Evolutionary conservation across 1,284 basidiomycete species (phyloP).

Genomic region (Apiotrichum laibachii): DNA sequence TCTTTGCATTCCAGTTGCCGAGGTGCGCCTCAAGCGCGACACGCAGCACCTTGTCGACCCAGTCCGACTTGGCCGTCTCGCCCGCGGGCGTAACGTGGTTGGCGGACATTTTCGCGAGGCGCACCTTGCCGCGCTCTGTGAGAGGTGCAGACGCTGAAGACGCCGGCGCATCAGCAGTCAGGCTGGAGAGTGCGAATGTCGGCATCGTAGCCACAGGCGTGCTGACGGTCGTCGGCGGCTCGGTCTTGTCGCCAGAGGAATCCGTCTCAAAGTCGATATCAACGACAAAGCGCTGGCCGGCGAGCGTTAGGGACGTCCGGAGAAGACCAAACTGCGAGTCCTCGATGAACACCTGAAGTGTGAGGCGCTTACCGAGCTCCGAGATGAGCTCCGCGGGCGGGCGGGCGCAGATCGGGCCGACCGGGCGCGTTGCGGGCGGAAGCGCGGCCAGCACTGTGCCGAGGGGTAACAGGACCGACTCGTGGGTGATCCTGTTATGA

Average conservation of each 20-base stretch:
- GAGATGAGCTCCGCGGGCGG: constrained; percentile 35
- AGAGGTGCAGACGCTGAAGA: neutral
- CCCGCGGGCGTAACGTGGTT: constrained; percentile 37
- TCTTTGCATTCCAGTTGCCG: constrained; percentile 29
- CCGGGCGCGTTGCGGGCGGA: constrained; percentile 15
- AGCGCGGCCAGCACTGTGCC: constrained; percentile 18
- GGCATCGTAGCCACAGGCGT: constrained; percentile 3
- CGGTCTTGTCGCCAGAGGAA: constrained; percentile 26
- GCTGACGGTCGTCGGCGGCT: constrained; percentile 9
- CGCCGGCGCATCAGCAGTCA: neutral
- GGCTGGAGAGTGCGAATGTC: too few species aligned
- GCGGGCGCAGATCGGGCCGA: constrained; percentile 20
- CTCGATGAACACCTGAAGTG: constrained; percentile 42
- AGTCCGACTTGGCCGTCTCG: constrained; percentile 31
- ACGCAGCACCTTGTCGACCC: constrained; percentile 26
- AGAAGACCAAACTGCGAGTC: constrained; percentile 46
- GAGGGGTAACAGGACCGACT: constrained; percentile 28
- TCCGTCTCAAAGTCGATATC: constrained; percentile 46
- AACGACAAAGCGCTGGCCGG: constrained; percentile 42
- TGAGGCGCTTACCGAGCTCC: constrained; percentile 27
- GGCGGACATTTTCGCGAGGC: constrained; percentile 35
- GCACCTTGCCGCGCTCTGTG: constrained; percentile 22
- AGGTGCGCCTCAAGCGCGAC: constrained; percentile 31
- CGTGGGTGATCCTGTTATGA: constrained; percentile 31
- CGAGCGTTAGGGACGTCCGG: constrained; percentile 39